Evolutionary conservation across 305 asterid species (phyloP), one percentile per base, ranked within the genome.

Genomic region (Withania somnifera): DNA sequence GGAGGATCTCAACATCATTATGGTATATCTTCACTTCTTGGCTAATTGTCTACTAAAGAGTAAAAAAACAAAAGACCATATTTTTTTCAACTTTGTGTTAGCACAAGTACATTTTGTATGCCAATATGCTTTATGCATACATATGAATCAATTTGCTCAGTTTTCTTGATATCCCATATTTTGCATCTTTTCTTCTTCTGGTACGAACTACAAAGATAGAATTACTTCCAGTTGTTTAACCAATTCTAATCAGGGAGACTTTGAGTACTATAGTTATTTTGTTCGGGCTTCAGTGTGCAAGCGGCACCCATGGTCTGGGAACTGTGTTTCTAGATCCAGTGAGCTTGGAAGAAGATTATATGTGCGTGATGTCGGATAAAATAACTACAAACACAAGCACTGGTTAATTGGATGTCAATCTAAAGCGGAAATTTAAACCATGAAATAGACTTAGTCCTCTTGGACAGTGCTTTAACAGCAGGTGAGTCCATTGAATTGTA

Each of bases 1-100:
- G 86, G 97, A 93, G 88, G 98, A 96, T 84, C 98, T 94, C 61
- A 92, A 93, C 86, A 86, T 90, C 58, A 94, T 96, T 45, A 96
- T 94, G 98, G 98, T 94, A 84, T 81, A 38, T 50, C 67, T 79
- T 84, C 56, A 40, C 64, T 38, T 71, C 73, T 71, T 24, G 26
- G 14, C 52, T 32, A 42, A 26, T 75, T 82, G 66, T 51, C 77
- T 79, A 26, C 38, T 28, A 45, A 36, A 38, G 40, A 6, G 38
- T 0, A 20, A 10, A 61, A 78, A 78, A 13, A 4, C 54, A 53
- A 53, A 34, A 52, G 20, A 40, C 20, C 34, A 40, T 34, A 40
- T 6, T 69, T 69, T 57, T 42, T 20, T 20, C 56, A 69, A 69
- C 36, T 67, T 67, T 71, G 58, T 71, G 79, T 45, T 22, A 3